phyloP scores from a whole-genome alignment of 2,329 filamentous ascomycete genomes.

The Phialocephala sp. region DNA sequence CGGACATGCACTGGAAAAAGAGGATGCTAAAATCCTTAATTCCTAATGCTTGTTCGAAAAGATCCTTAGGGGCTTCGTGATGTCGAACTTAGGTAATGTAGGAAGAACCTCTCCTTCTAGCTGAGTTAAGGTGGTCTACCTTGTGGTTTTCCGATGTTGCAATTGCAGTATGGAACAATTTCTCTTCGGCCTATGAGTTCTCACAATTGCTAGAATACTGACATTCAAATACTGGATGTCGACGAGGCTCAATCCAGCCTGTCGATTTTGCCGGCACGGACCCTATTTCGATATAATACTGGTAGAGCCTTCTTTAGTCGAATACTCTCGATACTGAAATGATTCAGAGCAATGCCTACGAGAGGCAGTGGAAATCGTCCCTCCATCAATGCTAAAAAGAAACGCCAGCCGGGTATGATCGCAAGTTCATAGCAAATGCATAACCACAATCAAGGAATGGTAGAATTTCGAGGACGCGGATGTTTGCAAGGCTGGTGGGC shows the following conservation, averaged over 20 bases:
- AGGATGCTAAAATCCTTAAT: no score
- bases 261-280: not conserved
- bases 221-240: not conserved
- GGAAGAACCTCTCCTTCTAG: no score
- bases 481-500: not conserved
- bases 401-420: not conserved
- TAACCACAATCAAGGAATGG: not conserved
- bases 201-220: not conserved
- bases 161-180: not conserved
- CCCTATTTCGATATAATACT: not conserved
- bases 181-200: not conserved
- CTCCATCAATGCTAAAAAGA: not conserved
- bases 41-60: no score
- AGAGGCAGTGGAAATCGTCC: not conserved
- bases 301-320: not conserved
- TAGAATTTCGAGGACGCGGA: not conserved
- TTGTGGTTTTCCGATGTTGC: no score
- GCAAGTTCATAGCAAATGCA: not conserved
- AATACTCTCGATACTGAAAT: not conserved
- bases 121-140: no score
- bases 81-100: no score
- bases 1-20: no score
- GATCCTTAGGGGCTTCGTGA: no score
- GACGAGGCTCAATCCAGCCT: not conserved
- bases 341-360: not conserved